These are phyloP conservation scores for Metschnikowia lochheadii DNA, from an alignment of 805 yeast species.

Conservation along the genomic window DNA sequence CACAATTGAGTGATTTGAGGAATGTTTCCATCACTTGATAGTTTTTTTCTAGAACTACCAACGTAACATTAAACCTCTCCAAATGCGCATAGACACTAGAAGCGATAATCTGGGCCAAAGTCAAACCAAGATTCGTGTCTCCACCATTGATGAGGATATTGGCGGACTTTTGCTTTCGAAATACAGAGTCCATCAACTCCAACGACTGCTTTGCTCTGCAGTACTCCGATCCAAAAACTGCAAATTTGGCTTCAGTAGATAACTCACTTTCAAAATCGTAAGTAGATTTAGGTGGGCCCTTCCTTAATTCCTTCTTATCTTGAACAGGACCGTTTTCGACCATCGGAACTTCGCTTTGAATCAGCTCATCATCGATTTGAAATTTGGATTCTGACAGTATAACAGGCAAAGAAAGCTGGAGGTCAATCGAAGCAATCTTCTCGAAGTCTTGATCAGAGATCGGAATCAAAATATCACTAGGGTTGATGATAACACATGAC, in stretches of 20 bases:
- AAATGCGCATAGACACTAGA: slow-evolving; percentile 26
- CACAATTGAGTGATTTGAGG: slow-evolving; percentile 16
- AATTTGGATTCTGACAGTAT: slow-evolving; percentile 6
- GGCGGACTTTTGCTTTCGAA: slow-evolving; percentile 17
- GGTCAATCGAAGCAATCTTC: slow-evolving; percentile 21
- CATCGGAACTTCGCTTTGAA: neutral
- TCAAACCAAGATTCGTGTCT: slow-evolving; percentile 36
- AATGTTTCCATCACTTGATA: slow-evolving; percentile 20
- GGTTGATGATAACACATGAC: slow-evolving; percentile 52
- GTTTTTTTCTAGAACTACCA: slow-evolving; percentile 27
- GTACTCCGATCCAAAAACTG: slow-evolving; percentile 31
- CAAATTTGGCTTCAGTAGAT: slow-evolving; percentile 31
- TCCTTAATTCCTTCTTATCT: neutral
- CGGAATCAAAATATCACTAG: slow-evolving; percentile 31
- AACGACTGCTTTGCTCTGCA: slow-evolving; percentile 37
- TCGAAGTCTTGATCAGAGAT: slow-evolving; percentile 23
- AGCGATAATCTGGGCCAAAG: slow-evolving; percentile 30
- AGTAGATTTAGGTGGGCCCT: slow-evolving; percentile 2
- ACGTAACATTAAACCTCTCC: slow-evolving; percentile 25
- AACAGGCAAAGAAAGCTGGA: slow-evolving; percentile 18
- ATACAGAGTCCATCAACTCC: slow-evolving; percentile 20
- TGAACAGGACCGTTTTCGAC: neutral
- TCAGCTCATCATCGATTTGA: slow-evolving; percentile 8
- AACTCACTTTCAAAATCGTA: slow-evolving; percentile 13
- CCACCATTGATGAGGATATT: slow-evolving; percentile 41